Evolutionary conservation across 2,329 filamentous ascomycete genomes (phyloP), one percentile per base, ranked within the genome.

Genomic region (Aphanoascus verrucosus): DNA sequence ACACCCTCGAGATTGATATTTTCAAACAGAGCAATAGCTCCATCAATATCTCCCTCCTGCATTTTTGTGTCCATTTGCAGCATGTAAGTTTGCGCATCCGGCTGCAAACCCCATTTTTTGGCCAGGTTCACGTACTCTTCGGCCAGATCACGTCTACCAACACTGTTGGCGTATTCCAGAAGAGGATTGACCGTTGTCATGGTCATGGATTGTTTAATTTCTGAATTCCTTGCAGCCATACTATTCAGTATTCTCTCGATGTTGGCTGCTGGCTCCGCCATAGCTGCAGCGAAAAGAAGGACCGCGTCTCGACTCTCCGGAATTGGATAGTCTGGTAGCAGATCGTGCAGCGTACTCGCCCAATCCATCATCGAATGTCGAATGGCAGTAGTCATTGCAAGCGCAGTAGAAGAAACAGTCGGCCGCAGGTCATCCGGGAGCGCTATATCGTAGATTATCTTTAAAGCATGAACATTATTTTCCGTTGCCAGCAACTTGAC

Each of bases 31-130:
- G 78, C 76, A 8, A 70, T 55, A 6, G 66, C 63, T 15, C 84
- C 86, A 34, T 82, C 77, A 14, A 93, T 68, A 65, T 96, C 85
- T 1, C 81, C 78, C 3, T 83, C 80, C 37, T 80, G 78, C n/a
- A 94, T 75, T 11, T 83, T 81, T 61, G 93, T 86, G 54, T 84
- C 78, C 60, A 97, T 79, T 63, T 89, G 82, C 49, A 94, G 74
- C 45, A 88, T 76, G 59, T 80, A 84, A 0, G 89, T 94, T 48
- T 76, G 74, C 9, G 80, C 77, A 64, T 94, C 80, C 0, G 85
- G 80, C 49, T 75, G 66, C 19, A 95, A 78, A 3, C 77, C 78
- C 61, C 82, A 78, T 61, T 83, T 81, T 43, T 78, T 66, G 1
- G 83, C 82, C 9, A 96, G 70, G 1, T 78, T 71, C 45, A 88